Conservation (phyloP, 2,329 filamentous ascomycete genomes). For the Colletotrichum caudatum region DNA sequence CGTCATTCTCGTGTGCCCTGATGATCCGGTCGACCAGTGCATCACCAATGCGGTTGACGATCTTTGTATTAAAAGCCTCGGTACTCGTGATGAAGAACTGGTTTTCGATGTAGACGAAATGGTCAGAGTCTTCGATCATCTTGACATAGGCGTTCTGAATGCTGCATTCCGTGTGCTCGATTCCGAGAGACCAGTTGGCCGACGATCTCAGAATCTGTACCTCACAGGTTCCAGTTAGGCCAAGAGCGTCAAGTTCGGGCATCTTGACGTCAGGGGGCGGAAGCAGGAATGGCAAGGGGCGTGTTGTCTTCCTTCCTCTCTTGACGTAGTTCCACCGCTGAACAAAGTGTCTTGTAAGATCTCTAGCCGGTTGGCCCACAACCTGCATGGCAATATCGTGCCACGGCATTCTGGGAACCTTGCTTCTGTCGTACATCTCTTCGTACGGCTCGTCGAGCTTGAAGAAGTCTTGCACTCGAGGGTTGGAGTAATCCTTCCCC, state of each 20-base stretch:
- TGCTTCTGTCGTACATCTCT: slow-evolving; percentile 96
- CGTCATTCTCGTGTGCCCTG: slow-evolving; percentile 82
- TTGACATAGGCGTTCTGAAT: slow-evolving; percentile 97
- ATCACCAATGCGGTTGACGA: slow-evolving; percentile 94
- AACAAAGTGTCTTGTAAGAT: slow-evolving; percentile 95
- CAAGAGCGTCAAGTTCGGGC: slow-evolving; percentile 87
- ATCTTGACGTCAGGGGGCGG: slow-evolving; percentile 92
- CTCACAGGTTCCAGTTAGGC: slow-evolving; percentile 93
- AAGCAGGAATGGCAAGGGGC: slow-evolving; percentile 91
- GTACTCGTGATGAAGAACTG: slow-evolving; percentile 98
- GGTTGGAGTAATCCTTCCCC: slow-evolving; percentile 98
- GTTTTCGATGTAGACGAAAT: slow-evolving; percentile 99
- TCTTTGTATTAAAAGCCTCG: slow-evolving; percentile 86
- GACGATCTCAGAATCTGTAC: slow-evolving; percentile 95
- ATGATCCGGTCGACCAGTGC: slow-evolving; percentile 93
- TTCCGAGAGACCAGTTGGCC: slow-evolving; percentile 90
- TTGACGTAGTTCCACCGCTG: slow-evolving; percentile 98
- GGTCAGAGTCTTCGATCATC: slow-evolving; percentile 93
- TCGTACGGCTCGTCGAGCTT: slow-evolving; percentile 93
- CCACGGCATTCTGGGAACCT: slow-evolving; percentile 96
- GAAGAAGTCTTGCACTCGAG: slow-evolving; percentile 94
- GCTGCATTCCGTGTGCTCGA: slow-evolving; percentile 88
- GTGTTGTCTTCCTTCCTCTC: slow-evolving; percentile 90
- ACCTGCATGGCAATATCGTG: slow-evolving; percentile 99
- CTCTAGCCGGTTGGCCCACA: slow-evolving; percentile 92